Conservation (phyloP, 495 filamentous ascomycete species). For the Podospora pseudocomata region DNA sequence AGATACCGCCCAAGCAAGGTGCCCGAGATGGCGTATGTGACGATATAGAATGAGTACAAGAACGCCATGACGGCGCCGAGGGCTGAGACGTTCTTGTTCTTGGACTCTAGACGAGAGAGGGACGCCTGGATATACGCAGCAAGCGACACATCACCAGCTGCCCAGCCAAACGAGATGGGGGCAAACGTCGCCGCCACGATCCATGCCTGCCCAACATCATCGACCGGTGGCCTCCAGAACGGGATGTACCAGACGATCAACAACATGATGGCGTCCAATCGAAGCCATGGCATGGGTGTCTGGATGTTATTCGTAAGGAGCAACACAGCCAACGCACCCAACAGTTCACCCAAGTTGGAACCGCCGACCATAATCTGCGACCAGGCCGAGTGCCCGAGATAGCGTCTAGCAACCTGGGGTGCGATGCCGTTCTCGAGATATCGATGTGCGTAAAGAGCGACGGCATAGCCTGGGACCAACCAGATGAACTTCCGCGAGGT, state of each 20-base stretch:
- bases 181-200: slow-evolving; percentile 41
- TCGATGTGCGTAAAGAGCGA: slow-evolving; percentile 44
- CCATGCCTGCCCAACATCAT: slow-evolving; percentile 38
- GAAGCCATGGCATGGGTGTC: slow-evolving; percentile 46
- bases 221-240: slow-evolving; percentile 27
- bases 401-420: slow-evolving; percentile 39
- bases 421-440: slow-evolving; percentile 46
- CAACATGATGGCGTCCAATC: slow-evolving; percentile 39
- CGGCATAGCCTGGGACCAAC: slow-evolving; percentile 43
- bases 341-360: slow-evolving; percentile 43
- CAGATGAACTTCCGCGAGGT: slow-evolving; percentile 44
- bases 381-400: slow-evolving; percentile 41
- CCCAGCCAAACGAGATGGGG: slow-evolving; percentile 48
- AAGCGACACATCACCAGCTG: slow-evolving; percentile 44
- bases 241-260: slow-evolving; percentile 43
- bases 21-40: slow-evolving; percentile 40
- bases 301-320: slow-evolving; percentile 40
- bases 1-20: slow-evolving; percentile 43
- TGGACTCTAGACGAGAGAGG: slow-evolving; percentile 36
- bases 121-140: slow-evolving; percentile 46
- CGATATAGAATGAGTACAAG: slow-evolving; percentile 45
- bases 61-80: slow-evolving; percentile 49
- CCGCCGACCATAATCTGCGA: slow-evolving; percentile 47
- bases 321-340: slow-evolving; percentile 42
- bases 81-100: slow-evolving; percentile 40